Conservation (phyloP, 768 basidiomycete genomes). For the Serpula lacrymans region DNA sequence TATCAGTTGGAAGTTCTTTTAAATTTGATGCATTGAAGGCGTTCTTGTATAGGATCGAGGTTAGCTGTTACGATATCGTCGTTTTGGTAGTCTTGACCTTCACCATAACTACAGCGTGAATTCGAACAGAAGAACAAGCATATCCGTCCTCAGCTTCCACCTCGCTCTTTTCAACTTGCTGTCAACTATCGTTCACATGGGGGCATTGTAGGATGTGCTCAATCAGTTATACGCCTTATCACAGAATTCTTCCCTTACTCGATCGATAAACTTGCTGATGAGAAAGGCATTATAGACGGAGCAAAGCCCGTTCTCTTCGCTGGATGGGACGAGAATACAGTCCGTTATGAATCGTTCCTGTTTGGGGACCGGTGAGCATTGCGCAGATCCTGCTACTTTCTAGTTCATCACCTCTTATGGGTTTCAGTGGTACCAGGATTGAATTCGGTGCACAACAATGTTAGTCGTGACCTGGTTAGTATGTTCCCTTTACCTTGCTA, state of each 20-base stretch:
- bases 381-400: conserved; percentile 3
- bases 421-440: conserved; percentile 41
- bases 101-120: conserved; percentile 21
- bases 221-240: conserved; percentile 61
- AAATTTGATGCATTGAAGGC: conserved; percentile 70
- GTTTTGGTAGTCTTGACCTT: neutral
- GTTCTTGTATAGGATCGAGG: conserved; percentile 62
- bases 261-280: conserved; percentile 56
- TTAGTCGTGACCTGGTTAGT: conserved; percentile 18
- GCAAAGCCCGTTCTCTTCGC: conserved; percentile 56
- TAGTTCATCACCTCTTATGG: conserved; percentile 6
- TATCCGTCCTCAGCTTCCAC: conserved; percentile 17
- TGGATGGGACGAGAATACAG: conserved; percentile 41
- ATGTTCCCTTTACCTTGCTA: neutral
- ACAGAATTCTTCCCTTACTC: conserved; percentile 58
- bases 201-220: conserved; percentile 73
- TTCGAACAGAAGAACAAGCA: conserved; percentile 7
- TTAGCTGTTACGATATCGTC: conserved; percentile 18
- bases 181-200: conserved; percentile 70
- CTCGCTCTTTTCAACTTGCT: conserved; percentile 51
- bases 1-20: conserved; percentile 70
- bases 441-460: conserved; percentile 69
- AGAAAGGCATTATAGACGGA: conserved; percentile 53
- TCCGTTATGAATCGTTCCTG: conserved; percentile 53
- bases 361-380: conserved; percentile 48